A percentile compares a stretch with the other conserved stretches of the same genome.
Conservation (phyloP, 805 yeast species). For the Teunomyces lycoperdinae region DNA sequence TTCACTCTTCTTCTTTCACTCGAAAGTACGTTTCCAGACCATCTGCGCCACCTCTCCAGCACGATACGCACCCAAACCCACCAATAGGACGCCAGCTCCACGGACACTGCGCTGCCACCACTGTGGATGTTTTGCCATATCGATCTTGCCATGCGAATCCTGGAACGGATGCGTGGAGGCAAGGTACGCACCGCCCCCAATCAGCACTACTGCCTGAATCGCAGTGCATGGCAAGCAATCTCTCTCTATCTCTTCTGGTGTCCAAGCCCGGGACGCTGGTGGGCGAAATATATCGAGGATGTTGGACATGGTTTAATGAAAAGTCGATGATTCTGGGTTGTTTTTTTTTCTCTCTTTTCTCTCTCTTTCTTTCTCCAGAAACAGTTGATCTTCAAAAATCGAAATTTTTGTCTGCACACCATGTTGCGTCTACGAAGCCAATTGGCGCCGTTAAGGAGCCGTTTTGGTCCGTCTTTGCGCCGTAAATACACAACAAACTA, state of each 20-base stretch:
- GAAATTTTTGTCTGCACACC: neutral
- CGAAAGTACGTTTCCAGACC: constrained; percentile 8
- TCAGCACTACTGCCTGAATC: constrained; percentile 56
- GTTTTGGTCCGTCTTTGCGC: neutral
- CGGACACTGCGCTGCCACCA: constrained; percentile 65
- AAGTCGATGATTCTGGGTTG: no score
- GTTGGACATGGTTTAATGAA: constrained; percentile 35
- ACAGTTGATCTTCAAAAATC: no score
- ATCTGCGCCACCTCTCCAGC: constrained; percentile 51
- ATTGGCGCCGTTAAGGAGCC: neutral
- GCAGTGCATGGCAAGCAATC: constrained; percentile 70
- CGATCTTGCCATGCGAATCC: constrained; percentile 39
- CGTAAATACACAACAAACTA: constrained; percentile 4
- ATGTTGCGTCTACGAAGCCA: neutral
- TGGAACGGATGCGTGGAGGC: constrained; percentile 54
- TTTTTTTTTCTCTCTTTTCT: neutral
- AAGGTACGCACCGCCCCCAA: constrained; percentile 64
- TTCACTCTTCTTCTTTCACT: neutral
- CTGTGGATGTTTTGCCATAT: constrained; percentile 38
- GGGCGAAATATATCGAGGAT: constrained; percentile 53
- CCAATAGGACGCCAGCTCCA: constrained; percentile 50
- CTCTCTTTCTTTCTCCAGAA: neutral
- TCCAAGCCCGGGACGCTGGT: constrained; percentile 41
- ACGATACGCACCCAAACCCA: constrained; percentile 58
- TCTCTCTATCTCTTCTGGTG: constrained; percentile 38